Evolutionary conservation across 768 basidiomycete genomes (phyloP).

Genomic region (Boletus subparvulus): DNA sequence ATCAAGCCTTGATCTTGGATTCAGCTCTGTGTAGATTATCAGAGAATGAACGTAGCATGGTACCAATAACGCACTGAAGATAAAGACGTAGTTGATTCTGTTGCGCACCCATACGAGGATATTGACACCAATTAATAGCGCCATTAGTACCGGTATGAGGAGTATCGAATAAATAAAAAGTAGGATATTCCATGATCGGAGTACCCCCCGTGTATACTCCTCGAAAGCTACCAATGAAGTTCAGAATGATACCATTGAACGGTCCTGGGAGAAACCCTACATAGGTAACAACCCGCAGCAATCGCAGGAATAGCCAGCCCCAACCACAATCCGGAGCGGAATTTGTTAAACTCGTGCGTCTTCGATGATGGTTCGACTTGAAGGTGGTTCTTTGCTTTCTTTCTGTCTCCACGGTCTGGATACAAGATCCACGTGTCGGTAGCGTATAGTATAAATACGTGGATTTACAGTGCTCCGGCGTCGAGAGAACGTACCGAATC

Average conservation of each 20-base stretch:
- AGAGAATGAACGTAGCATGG: not conserved
- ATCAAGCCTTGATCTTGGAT: conserved; percentile 70
- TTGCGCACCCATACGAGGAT: conserved; percentile 70
- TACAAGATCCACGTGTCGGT: not conserved
- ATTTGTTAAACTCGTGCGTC: conserved; percentile 69
- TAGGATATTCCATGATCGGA: conserved; percentile 72
- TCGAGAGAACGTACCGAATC: conserved; percentile 60
- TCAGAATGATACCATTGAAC: not conserved
- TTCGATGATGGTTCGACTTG: conserved; percentile 51
- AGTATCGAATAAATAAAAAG: conserved; percentile 78
- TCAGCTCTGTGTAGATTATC: conserved; percentile 51
- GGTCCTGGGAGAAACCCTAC: conserved; percentile 18
- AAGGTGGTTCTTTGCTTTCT: conserved; percentile 68
- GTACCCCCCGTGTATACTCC: conserved; percentile 44
- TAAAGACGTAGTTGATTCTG: conserved; percentile 90
- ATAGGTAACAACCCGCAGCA: conserved; percentile 62
- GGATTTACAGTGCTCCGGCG: not conserved
- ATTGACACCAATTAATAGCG: conserved; percentile 80
- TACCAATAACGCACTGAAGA: conserved; percentile 60
- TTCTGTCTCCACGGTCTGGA: conserved; percentile 70
- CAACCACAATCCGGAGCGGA: conserved; percentile 69
- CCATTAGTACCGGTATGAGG: conserved; percentile 71
- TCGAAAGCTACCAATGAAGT: conserved; percentile 48
- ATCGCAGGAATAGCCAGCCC: conserved; percentile 74
- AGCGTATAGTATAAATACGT: not conserved